Percentiles rank a stretch among this genome's conserved stretches.
Conservation (phyloP, 176 grass and related monocot genomes). For the Cocos nucifera region DNA sequence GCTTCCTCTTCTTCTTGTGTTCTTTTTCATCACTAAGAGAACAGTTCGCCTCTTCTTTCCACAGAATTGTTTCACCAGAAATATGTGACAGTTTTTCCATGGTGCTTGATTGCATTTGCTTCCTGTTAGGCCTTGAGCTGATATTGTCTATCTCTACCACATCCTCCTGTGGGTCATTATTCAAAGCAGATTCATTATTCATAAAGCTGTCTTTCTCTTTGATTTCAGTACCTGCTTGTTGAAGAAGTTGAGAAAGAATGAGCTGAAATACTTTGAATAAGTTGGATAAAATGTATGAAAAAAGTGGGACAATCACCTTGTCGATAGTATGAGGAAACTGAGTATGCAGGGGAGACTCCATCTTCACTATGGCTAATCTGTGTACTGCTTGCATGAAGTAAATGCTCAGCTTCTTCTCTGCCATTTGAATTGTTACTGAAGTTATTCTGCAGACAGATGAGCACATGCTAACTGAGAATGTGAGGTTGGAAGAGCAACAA, state of each 20-base stretch:
- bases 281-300: too few relatives aligned
- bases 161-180: slow-evolving; percentile 27
- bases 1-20: slow-evolving; percentile 63
- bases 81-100: slow-evolving; percentile 10
- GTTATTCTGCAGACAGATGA: too few relatives aligned
- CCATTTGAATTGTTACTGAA: too few relatives aligned
- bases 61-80: slow-evolving; percentile 20
- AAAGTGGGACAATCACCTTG: too few relatives aligned
- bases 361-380: too few relatives aligned
- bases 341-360: too few relatives aligned
- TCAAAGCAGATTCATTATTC: not conserved
- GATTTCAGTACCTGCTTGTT: slow-evolving; percentile 19
- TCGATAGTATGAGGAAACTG: too few relatives aligned
- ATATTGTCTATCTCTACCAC: slow-evolving; percentile 19
- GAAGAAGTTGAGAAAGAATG: slow-evolving; percentile 15
- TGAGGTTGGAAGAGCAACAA: too few relatives aligned
- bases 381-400: too few relatives aligned
- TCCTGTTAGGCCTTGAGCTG: not conserved
- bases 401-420: too few relatives aligned
- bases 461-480: too few relatives aligned
- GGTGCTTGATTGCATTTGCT: slow-evolving; percentile 7
- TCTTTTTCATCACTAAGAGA: slow-evolving; percentile 20
- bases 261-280: not conserved
- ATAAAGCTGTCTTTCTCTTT: not conserved
- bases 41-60: slow-evolving; percentile 17